Evolutionary conservation across 2,329 filamentous ascomycete genomes (phyloP).

Genomic region (Malbranchea cinnamomea): DNA sequence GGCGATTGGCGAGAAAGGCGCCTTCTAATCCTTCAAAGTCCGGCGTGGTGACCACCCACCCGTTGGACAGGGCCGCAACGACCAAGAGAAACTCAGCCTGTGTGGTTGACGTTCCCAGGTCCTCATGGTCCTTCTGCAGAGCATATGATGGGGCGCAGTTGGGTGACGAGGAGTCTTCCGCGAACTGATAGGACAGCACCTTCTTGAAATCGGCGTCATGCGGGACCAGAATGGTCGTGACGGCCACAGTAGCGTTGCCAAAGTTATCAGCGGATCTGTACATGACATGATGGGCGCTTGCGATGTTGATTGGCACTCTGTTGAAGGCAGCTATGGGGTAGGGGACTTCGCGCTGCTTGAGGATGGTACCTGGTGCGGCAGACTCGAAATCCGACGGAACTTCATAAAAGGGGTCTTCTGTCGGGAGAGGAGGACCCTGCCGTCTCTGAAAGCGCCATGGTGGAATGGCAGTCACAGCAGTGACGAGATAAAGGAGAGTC

Average conservation of each 20-base stretch:
- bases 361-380: conserved; percentile 14
- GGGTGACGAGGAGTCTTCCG: conserved; percentile 16
- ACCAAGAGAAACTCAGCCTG: conserved; percentile 21
- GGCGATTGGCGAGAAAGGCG: conserved; percentile 27
- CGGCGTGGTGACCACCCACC: conserved; percentile 35
- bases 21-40: conserved; percentile 33
- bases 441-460: conserved; percentile 2
- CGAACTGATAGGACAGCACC: conserved; percentile 30
- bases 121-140: conserved; percentile 23
- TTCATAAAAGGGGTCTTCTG: conserved; percentile 17
- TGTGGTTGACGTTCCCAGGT: conserved; percentile 18
- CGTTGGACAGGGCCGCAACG: conserved; percentile 23
- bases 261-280: conserved; percentile 27
- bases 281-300: conserved; percentile 21
- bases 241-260: conserved; percentile 22
- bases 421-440: conserved; percentile 9
- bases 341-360: conserved; percentile 14
- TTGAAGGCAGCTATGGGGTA: conserved; percentile 14
- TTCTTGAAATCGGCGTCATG: conserved; percentile 16
- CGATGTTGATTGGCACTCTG: conserved; percentile 13
- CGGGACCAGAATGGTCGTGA: conserved; percentile 27
- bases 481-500: too few species aligned
- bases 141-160: conserved; percentile 17
- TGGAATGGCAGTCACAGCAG: too few species aligned
- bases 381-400: conserved; percentile 16